Percentiles rank a stretch among this genome's conserved stretches.
These are phyloP conservation scores for Paramecium primaurelia DNA, from an alignment of 73 alveolate species.

Conservation along the genomic window DNA sequence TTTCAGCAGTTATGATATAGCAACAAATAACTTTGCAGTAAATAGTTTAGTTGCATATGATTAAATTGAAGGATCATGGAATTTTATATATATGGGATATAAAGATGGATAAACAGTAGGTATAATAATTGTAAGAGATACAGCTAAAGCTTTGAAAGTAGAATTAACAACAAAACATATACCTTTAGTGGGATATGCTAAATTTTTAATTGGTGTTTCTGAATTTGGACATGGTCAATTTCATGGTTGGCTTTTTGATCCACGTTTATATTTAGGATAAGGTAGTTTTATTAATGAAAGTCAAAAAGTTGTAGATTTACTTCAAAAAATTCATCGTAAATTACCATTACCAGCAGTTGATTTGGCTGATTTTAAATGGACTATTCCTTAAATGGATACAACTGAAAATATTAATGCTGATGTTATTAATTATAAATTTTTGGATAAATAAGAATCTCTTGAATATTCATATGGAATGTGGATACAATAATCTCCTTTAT, in stretches of 20 bases:
- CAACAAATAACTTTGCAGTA: not conserved
- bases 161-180: not conserved
- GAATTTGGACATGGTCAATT: conserved; percentile 34
- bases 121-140: not conserved
- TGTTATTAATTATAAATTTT: not conserved
- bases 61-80: conserved; percentile 11
- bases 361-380: conserved; percentile 23
- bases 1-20: conserved; percentile 13
- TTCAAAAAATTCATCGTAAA: conserved; percentile 17
- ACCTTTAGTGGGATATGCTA: conserved; percentile 29
- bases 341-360: conserved; percentile 9
- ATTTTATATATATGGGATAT: not conserved
- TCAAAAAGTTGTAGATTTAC: not conserved
- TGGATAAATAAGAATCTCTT: conserved; percentile 1
- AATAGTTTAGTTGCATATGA: not conserved
- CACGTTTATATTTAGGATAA: conserved; percentile 16
- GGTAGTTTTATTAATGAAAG: conserved; percentile 1
- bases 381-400: conserved; percentile 19
- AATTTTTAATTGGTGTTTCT: not conserved
- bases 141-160: conserved; percentile 8
- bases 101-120: conserved; percentile 14
- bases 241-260: conserved; percentile 49
- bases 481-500: not conserved
- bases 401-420: not conserved
- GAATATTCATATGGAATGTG: conserved; percentile 33